phyloP scores from a whole-genome alignment of 192 early-diverging fungal species.

The Mortierella antarctica region DNA sequence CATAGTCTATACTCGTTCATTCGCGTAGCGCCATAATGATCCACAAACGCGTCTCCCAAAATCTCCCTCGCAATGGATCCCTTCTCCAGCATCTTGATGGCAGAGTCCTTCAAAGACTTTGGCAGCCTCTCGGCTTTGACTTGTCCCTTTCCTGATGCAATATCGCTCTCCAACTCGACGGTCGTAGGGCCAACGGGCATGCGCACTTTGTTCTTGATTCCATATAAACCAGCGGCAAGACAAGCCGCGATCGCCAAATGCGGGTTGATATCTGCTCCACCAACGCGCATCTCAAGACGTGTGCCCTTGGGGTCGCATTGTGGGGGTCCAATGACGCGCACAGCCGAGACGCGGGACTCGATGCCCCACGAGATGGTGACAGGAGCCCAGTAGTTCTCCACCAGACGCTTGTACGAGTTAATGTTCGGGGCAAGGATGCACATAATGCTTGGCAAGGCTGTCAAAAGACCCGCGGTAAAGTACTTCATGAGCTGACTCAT shows the following conservation, averaged over 20 bases:
- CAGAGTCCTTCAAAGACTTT: constrained; percentile 73
- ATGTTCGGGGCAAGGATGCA: constrained; percentile 81
- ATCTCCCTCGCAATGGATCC: constrained; percentile 76
- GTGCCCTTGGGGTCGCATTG: constrained; percentile 72
- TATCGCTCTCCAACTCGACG: constrained; percentile 8
- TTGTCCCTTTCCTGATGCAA: constrained; percentile 23
- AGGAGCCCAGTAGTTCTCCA: constrained; percentile 88
- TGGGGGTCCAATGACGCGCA: constrained; percentile 81
- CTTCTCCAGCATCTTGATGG: constrained; percentile 67
- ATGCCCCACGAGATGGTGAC: constrained; percentile 84
- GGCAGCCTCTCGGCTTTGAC: constrained; percentile 56
- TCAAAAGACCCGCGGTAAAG: constrained; percentile 64
- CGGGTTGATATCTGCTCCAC: constrained; percentile 86
- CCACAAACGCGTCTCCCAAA: constrained; percentile 79
- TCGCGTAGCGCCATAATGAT: constrained; percentile 81
- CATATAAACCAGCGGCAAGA: constrained; percentile 77
- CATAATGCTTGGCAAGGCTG: constrained; percentile 77
- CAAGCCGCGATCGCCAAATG: constrained; percentile 80
- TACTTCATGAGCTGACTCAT: constrained; percentile 68
- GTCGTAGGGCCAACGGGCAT: constrained; percentile 58
- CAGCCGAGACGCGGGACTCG: constrained; percentile 75
- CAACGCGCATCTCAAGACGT: constrained; percentile 82
- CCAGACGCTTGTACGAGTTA: constrained; percentile 85
- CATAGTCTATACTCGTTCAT: constrained; percentile 80
- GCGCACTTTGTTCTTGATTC: constrained; percentile 68